Conservation (phyloP, 331 rosid genomes). For the Erythrophleum ivorense region DNA sequence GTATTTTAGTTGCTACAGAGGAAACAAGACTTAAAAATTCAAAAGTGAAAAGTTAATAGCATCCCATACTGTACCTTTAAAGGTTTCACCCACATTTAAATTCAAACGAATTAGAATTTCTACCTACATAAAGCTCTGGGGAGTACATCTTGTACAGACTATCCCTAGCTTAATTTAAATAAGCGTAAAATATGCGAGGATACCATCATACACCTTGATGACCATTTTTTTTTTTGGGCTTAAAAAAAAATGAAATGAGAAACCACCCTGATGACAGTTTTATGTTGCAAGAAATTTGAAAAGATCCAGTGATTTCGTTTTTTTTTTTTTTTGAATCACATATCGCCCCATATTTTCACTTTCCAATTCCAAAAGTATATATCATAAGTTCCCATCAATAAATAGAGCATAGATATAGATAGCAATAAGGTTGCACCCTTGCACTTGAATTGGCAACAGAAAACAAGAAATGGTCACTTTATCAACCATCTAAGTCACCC, state of each 20-base stretch:
- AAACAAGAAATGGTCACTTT: slow-evolving; percentile 1
- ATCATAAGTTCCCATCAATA: slow-evolving; percentile 19
- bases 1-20: not conserved
- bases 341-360: not conserved
- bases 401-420: not conserved
- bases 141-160: slow-evolving; percentile 3
- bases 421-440: slow-evolving; percentile 17
- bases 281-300: not conserved
- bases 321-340: not conserved
- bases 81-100: slow-evolving; percentile 9
- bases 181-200: not conserved
- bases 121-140: not conserved
- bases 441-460: slow-evolving; percentile 6
- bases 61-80: slow-evolving; percentile 23
- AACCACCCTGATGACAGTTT: not conserved
- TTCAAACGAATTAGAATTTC: slow-evolving; percentile 9
- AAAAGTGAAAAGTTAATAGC: not conserved
- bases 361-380: slow-evolving; percentile 15
- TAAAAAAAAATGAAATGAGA: not conserved
- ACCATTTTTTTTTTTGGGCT: not conserved
- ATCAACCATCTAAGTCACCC: slow-evolving; percentile 33
- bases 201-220: slow-evolving; percentile 18
- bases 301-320: slow-evolving; percentile 1
- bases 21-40: slow-evolving; percentile 4
- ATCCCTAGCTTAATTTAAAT: slow-evolving; percentile 25